phyloP scores from a whole-genome alignment of 1,284 basidiomycete genomes.

The Pseudozyma hubeiensis region DNA sequence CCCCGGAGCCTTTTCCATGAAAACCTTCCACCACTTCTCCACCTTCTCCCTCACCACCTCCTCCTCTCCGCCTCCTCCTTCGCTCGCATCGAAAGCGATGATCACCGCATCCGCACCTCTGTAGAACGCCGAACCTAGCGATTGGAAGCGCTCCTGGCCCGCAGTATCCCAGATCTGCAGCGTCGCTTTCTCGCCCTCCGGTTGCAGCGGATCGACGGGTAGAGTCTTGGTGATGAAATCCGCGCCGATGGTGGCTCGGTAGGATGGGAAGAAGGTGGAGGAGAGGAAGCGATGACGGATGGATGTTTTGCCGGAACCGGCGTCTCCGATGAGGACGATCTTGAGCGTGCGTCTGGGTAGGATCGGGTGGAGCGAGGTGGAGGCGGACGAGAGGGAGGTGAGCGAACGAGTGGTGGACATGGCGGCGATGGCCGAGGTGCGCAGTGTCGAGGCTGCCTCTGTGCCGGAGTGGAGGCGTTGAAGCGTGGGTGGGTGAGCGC shows the following conservation, averaged over 20 bases:
- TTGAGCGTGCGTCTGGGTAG: constrained; percentile 45
- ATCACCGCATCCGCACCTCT: constrained; percentile 62
- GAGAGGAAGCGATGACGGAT: constrained; percentile 54
- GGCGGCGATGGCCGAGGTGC: constrained; percentile 32
- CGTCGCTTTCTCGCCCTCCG: constrained; percentile 37
- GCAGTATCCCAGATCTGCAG: constrained; percentile 60
- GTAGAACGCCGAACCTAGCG: constrained; percentile 62
- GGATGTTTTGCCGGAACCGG: constrained; percentile 56
- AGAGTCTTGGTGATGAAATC: constrained; percentile 61
- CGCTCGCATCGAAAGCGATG: constrained; percentile 49
- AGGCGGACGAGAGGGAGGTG: constrained; percentile 20
- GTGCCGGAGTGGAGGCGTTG: constrained; percentile 10
- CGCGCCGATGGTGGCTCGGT: constrained; percentile 61
- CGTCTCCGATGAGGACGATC: constrained; percentile 62
- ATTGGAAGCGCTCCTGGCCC: constrained; percentile 64
- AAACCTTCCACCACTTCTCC: constrained; percentile 50
- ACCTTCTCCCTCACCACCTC: constrained; percentile 24
- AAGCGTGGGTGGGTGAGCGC: constrained; percentile 2
- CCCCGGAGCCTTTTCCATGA: constrained; percentile 52
- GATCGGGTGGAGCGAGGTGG: constrained; percentile 29
- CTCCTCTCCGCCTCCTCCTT: constrained; percentile 12
- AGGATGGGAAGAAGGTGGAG: constrained; percentile 42
- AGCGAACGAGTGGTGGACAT: constrained; percentile 24
- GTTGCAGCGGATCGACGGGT: constrained; percentile 15
- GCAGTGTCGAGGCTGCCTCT: constrained; percentile 15